Evolutionary conservation across 2,329 filamentous ascomycete species (phyloP).

Genomic region (Chaetomiaceae sp.): DNA sequence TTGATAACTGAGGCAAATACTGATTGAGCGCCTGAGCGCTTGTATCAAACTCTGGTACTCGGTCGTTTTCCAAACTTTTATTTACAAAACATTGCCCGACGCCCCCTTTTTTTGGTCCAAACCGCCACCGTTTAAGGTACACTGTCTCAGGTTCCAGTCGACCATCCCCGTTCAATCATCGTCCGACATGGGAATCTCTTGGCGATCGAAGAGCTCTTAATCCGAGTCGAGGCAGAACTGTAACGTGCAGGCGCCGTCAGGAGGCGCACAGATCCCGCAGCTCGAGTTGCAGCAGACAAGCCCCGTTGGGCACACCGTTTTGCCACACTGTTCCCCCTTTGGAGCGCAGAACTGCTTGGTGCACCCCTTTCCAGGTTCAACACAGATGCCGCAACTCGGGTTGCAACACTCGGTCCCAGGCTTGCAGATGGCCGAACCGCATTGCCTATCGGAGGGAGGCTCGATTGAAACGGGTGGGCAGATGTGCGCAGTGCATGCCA

Average conservation of each 20-base stretch:
- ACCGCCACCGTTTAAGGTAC: not conserved
- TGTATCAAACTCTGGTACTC: too few relatives aligned
- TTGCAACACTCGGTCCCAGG: constrained; percentile 21
- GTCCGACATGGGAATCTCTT: too few relatives aligned
- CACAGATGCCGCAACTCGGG: constrained; percentile 24
- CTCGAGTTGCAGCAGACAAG: constrained; percentile 25
- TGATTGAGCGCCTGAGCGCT: not conserved
- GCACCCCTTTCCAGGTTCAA: constrained; percentile 19
- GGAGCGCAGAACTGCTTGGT: constrained; percentile 20
- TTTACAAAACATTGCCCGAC: not conserved
- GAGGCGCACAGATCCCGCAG: constrained; percentile 25
- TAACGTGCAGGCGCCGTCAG: constrained; percentile 19
- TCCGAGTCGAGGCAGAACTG: constrained; percentile 17
- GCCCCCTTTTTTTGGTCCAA: not conserved
- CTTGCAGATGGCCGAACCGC: constrained; percentile 17
- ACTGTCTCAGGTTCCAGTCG: not conserved
- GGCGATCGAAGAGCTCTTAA: too few relatives aligned
- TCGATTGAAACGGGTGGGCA: constrained; percentile 10
- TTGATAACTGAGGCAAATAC: not conserved
- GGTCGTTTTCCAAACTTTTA: not conserved
- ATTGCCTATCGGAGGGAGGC: constrained; percentile 1
- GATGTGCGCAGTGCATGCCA: constrained; percentile 20
- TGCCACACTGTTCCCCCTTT: constrained; percentile 20
- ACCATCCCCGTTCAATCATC: too few relatives aligned
- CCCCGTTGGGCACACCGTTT: constrained; percentile 15